Base-by-base conservation (phyloP, 164 flowering plant genomes). In the Tinospora cordifolia region DNA sequence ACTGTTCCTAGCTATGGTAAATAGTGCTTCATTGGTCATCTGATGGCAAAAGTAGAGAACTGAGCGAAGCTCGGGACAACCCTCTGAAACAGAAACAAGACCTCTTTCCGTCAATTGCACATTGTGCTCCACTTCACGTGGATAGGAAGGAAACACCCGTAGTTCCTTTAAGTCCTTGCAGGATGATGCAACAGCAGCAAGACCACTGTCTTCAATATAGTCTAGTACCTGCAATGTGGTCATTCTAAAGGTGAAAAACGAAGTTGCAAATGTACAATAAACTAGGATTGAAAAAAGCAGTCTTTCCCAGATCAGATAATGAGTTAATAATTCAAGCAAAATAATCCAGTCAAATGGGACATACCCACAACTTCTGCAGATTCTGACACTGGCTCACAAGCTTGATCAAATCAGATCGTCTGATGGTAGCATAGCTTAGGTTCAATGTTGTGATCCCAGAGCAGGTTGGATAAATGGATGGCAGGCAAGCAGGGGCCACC, bases 1-100 rank as follows among this genome's bases (percentile, higher is more conserved):
- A 13, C 90, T 79, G 74, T 84, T 89, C 68, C 66, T 77, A 0
- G 98, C 95, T 66, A 91, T 83, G 39, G 91, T 71, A 38, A 83
- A 34, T 17, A 92, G 75, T 14, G 96, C 98, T 2, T 76, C 86
- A 75, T 92, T 92, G 26, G 96, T 65, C 93, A 92, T 88, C 79
- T 84, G 93, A 26, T 83, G 90, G 78, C 98, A 92, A 79, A 92
- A 92, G 68, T 91, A 91, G 14, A 93, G 85, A 39, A 93, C 91
- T 0, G 98, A 91, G 2, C 84, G 81, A 26, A 92, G 91, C 86
- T 84, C 85, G 17, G 90, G 81, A 72, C 97, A 92, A 26, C 97
- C 91, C 69, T 73, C 82, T 47, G 93, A 87, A 17, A 92, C 87
- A 24, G 87, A 77, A 27, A 90, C 86, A 46, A 92, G 90, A 27